Conservation (phyloP, 805 yeast species). For the Lipomyces chichibuensis region DNA sequence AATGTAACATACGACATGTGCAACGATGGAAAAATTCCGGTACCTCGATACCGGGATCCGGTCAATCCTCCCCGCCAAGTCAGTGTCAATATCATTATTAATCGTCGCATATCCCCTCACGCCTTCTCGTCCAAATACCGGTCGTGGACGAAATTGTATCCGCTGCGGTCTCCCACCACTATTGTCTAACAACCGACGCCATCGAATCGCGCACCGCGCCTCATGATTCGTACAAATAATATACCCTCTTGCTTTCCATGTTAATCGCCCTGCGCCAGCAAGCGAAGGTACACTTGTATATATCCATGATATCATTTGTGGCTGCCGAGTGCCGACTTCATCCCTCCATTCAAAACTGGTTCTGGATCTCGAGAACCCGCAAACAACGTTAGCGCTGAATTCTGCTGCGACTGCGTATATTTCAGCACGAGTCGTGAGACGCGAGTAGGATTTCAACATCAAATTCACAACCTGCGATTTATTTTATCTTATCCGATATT, state of each 20-base stretch:
- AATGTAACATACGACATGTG: slow-evolving; percentile 63
- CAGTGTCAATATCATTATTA: slow-evolving; percentile 25
- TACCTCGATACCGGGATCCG: slow-evolving; percentile 80
- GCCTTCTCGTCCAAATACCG: not conserved
- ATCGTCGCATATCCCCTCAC: not conserved
- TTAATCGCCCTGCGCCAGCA: not conserved
- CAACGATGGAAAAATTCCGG: slow-evolving; percentile 91
- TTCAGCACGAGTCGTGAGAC: not conserved
- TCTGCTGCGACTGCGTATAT: not conserved
- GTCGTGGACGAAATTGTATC: not conserved
- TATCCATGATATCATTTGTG: not conserved
- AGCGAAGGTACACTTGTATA: not conserved
- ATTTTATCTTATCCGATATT: not conserved
- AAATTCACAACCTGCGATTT: not conserved
- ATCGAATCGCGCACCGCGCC: not conserved
- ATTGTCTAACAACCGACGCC: not conserved
- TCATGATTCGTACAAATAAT: not conserved
- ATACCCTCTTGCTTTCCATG: not conserved
- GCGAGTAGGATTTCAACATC: not conserved
- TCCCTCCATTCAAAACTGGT: not conserved
- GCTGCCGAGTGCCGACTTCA: not conserved
- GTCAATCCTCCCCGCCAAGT: slow-evolving; percentile 63
- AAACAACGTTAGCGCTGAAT: not conserved
- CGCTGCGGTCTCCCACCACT: not conserved
- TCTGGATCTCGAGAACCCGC: not conserved